phyloP scores from a whole-genome alignment of 371 early-diverging fungal genomes.

The Mucor saturninus region DNA sequence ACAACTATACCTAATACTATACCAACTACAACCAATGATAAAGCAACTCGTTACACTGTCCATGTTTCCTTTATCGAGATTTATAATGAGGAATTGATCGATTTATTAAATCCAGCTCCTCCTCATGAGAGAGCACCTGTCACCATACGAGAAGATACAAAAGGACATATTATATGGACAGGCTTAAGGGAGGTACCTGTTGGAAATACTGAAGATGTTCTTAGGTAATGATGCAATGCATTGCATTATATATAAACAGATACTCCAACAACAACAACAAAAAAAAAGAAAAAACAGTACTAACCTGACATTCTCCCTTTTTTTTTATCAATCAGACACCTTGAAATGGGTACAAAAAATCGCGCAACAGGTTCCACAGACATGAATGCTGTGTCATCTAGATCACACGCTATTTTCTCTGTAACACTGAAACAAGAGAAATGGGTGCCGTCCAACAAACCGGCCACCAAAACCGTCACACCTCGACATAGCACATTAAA shows the following conservation, averaged over 20 bases:
- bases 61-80: slow-evolving; percentile 88
- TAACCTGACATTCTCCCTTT: slow-evolving; percentile 11
- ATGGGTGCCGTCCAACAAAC: slow-evolving; percentile 37
- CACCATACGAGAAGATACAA: slow-evolving; percentile 90
- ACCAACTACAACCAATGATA: slow-evolving; percentile 4
- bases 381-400: slow-evolving; percentile 95
- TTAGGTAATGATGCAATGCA: slow-evolving; percentile 57
- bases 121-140: slow-evolving; percentile 64
- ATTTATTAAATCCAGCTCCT: slow-evolving; percentile 73
- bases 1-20: neutral
- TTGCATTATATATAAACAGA: slow-evolving; percentile 6
- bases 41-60: slow-evolving; percentile 51
- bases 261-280: neutral
- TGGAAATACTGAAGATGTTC: slow-evolving; percentile 74
- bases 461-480: slow-evolving; percentile 3
- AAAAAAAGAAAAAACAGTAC: slow-evolving; percentile 3
- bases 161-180: slow-evolving; percentile 89
- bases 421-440: slow-evolving; percentile 83
- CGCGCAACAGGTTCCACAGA: slow-evolving; percentile 95
- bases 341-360: slow-evolving; percentile 82
- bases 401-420: slow-evolving; percentile 98
- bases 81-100: slow-evolving; percentile 97
- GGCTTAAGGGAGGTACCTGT: slow-evolving; percentile 90
- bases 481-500: slow-evolving; percentile 39
- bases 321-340: slow-evolving; percentile 40